Evolutionary conservation across 2,329 filamentous ascomycete genomes (phyloP), one percentile per base, ranked within the genome.

Genomic region (Stemphylium lycopersici): DNA sequence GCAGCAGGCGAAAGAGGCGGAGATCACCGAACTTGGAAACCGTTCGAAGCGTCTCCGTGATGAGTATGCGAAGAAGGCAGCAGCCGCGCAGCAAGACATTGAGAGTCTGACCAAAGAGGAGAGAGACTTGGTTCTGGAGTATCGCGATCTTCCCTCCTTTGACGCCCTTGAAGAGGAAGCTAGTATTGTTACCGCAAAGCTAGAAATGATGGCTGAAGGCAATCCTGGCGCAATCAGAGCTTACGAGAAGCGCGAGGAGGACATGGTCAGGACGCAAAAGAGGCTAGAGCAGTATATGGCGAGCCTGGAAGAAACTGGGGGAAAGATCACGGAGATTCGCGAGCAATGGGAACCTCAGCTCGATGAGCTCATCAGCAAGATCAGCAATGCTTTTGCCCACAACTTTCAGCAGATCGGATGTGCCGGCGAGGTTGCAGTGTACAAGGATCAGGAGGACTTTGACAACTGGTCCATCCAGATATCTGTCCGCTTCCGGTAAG

Each of bases 391-490:
- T 0, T 99, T 99, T 75, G 87, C 89, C 5, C 89, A 93, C 73
- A 98, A 96, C 68, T 98, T 99, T 73, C 86, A 91, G 68, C 89
- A 93, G 72, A 98, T 99, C 70, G 91, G 88, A 62, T 98, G 95
- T 74, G 93, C 93, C 4, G 95, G 95, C 32, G 90, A 98, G 75
- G 92, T 99, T 3, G 83, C 83, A 56, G 82, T 99, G 3, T 84
- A 93, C 80, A 98, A 98, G 74, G 90, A 92, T 62, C 81, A 91
- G 22, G 81, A 91, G 18, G 91, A 98, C 71, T 99, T 98, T 77
- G 91, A 96, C 52, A 86, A 90, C 57, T 99, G 95, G 95, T 88
- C 91, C 1, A 88, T 99, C 57, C 88, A 96, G 72, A 96, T 99
- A 71, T 88, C 89, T 74, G 95, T 99, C 73, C 96, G 93, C 71